Evolutionary conservation across 2,329 filamentous ascomycete species (phyloP), one percentile per base, ranked within the genome.

Genomic region (Leptographium procerum): DNA sequence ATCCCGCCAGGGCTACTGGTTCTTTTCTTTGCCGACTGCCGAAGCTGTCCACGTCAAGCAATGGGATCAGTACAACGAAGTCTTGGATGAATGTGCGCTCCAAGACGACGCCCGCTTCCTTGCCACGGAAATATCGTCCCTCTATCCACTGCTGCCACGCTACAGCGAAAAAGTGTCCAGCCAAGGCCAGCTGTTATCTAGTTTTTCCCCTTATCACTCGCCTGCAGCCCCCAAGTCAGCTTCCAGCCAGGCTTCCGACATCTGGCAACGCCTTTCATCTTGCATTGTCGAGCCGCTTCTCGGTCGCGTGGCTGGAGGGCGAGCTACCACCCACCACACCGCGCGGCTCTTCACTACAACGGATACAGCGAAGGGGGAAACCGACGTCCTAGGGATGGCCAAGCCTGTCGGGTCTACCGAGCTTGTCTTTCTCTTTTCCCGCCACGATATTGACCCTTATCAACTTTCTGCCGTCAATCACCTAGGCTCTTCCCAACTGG

Each of bases 1-100:
- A 22, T 79, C 79, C 2, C 75, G 83, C 4, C 78, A 73, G 57
- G 83, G 81, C 6, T 83, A 79, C 65, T 86, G 82, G 82, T 72
- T 85, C 57, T 67, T 75, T 50, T 73, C 73, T 0, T 68, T 67
- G 1, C 64, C 67, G 13, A 61, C 61, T 4, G 64, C 34, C 1
- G 36, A 71, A 16, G 67, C 65, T 5, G 70, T 76, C 24, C 73
- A 75, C 59, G 72, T 80, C 31, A 73, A 79, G 65, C 74, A 77
- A 64, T 84, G 81, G 83, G 77, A 85, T 65, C 70, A 66, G 31
- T 79, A 77, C 65, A 77, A 79, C 64, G 82, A 85, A 64, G 71
- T 77, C 3, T 69, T 85, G 2, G 70, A 71, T 34, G 75, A 80
- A n/a, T 73, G 79, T 29, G 68, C 73, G 5, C 68, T 69, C 62